A percentile compares a stretch with the other conserved stretches of the same genome.
phyloP scores from a whole-genome alignment of 148 eudicot genomes.

The Chenopodium formosanum region DNA sequence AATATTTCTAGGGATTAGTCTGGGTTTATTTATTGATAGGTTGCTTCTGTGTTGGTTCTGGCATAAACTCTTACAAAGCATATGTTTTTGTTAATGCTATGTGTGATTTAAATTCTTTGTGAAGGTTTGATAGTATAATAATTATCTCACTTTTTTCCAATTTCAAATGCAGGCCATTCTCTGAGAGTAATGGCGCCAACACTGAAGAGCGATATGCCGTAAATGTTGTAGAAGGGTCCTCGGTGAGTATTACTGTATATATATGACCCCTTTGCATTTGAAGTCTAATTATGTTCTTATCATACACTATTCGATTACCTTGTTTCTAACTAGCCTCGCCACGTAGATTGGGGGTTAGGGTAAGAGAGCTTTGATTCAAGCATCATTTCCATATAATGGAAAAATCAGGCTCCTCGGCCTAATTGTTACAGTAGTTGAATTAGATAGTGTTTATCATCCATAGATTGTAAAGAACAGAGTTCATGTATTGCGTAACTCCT shows the following conservation, averaged over 20 bases:
- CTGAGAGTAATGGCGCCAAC: slow-evolving; percentile 51
- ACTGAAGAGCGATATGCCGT: slow-evolving; percentile 66
- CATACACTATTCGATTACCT: not conserved
- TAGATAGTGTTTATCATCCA: too few relatives aligned
- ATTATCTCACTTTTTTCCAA: not conserved
- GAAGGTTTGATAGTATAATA: not conserved
- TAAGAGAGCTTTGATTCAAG: not conserved
- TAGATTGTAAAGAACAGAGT: not conserved
- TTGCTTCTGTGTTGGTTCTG: not conserved
- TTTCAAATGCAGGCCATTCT: slow-evolving; percentile 53
- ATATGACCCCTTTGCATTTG: not conserved
- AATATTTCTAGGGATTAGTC: not conserved
- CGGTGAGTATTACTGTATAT: slow-evolving; percentile 45
- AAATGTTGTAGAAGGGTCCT: slow-evolving; percentile 52
- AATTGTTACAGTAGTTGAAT: not conserved
- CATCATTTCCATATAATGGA: not conserved
- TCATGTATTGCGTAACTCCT: not conserved
- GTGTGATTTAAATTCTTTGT: not conserved
- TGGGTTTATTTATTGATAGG: not conserved
- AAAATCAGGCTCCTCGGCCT: not conserved
- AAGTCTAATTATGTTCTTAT: not conserved
- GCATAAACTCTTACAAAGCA: not conserved
- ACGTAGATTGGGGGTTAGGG: not conserved
- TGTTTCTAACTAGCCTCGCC: not conserved
- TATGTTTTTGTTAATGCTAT: not conserved